Percentiles rank a stretch among this genome's conserved stretches.
Evolutionary conservation across 805 yeast genomes (phyloP).

Genomic region (Teunomyces gatunensis): DNA sequence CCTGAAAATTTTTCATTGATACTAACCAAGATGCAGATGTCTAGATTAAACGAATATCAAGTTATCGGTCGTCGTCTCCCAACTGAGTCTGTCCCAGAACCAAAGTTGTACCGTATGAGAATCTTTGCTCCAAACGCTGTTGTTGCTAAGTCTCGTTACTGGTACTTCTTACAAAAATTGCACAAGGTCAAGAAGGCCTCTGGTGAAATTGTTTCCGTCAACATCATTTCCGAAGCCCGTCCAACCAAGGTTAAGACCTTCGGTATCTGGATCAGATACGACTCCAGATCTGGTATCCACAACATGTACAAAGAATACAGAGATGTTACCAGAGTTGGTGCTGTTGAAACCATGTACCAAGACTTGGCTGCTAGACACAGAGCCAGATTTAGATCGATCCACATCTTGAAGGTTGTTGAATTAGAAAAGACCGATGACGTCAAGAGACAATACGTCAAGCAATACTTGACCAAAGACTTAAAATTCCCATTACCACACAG

Average conservation of each 20-base stretch:
- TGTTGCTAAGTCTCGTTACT: slow-evolving; percentile 99
- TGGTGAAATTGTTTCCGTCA: slow-evolving; percentile 97
- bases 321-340: slow-evolving; percentile 98
- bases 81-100: slow-evolving; percentile 98
- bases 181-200: slow-evolving; percentile 99
- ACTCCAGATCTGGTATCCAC: slow-evolving; percentile 99
- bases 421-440: slow-evolving; percentile 96
- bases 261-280: slow-evolving; percentile 99
- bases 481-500: slow-evolving; percentile 99
- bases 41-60: slow-evolving; percentile 98
- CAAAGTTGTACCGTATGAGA: slow-evolving; percentile 99
- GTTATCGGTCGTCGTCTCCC: slow-evolving; percentile 99
- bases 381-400: slow-evolving; percentile 99
- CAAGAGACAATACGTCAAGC: slow-evolving; percentile 98
- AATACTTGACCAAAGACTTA: slow-evolving; percentile 91
- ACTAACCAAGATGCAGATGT: slow-evolving; percentile 43
- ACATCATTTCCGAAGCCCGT: slow-evolving; percentile 87
- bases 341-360: slow-evolving; percentile 97
- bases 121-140: slow-evolving; percentile 98
- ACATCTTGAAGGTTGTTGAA: slow-evolving; percentile 99
- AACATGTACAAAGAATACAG: slow-evolving; percentile 99
- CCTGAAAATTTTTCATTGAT: not conserved
- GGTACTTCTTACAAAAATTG: slow-evolving; percentile 99
- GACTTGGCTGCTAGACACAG: slow-evolving; percentile 99
- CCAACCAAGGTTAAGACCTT: slow-evolving; percentile 99